Conservation (phyloP, 345 rosid genomes). For the Hibiscus trionum region DNA sequence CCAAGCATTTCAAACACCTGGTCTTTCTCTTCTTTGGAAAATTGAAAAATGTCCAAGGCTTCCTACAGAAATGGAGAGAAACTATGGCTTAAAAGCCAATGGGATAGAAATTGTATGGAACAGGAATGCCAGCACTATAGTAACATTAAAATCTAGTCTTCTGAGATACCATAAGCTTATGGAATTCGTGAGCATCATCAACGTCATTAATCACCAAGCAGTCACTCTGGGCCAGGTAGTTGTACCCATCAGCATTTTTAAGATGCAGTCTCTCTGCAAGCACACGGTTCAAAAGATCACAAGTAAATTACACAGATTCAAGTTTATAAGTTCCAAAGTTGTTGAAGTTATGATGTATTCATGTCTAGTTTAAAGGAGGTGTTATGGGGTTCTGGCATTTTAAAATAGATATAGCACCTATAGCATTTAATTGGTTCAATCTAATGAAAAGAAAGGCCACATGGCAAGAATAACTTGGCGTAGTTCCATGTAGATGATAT, state of each 20-base stretch:
- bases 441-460: too few relatives aligned
- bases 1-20: conserved; percentile 74
- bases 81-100: conserved; percentile 6
- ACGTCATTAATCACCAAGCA: conserved; percentile 67
- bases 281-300: conserved; percentile 3
- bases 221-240: conserved; percentile 79
- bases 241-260: conserved; percentile 67
- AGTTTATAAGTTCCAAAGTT: not conserved
- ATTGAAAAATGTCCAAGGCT: conserved; percentile 64
- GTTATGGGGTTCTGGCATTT: not conserved
- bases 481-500: not conserved
- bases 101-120: not conserved
- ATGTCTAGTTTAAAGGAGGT: not conserved
- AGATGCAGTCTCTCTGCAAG: conserved; percentile 68
- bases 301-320: not conserved
- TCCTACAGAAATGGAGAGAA: conserved; percentile 41
- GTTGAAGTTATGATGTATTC: not conserved
- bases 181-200: conserved; percentile 67
- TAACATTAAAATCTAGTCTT: not conserved
- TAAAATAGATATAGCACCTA: not conserved
- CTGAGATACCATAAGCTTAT: conserved; percentile 55
- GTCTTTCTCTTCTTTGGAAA: conserved; percentile 68
- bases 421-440: not conserved
- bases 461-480: not conserved
- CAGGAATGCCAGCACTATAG: conserved; percentile 1